Conservation (phyloP, 331 rosid species). For the Arachis monticola region DNA sequence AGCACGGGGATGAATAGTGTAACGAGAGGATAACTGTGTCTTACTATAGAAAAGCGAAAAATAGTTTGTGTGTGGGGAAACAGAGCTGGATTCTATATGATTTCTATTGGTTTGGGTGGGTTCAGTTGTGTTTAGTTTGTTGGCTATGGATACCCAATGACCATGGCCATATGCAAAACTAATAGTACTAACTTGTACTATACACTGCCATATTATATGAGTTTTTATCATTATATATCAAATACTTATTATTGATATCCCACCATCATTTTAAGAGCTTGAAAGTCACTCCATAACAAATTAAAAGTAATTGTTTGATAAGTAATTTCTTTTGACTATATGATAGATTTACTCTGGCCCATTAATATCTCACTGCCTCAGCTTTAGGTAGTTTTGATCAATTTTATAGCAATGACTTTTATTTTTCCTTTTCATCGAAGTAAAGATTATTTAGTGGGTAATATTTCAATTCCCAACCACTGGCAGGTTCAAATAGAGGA, state of each 20-base stretch:
- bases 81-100: conserved; percentile 72
- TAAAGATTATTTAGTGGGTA: conserved; percentile 38
- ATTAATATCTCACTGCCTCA: conserved; percentile 70
- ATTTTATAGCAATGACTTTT: conserved; percentile 28
- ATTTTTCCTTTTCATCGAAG: conserved; percentile 33
- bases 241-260: conserved; percentile 47
- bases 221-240: conserved; percentile 38
- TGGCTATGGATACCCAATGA: conserved; percentile 44
- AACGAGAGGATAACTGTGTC: no score
- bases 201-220: neutral
- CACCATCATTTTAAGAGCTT: conserved; percentile 57
- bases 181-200: conserved; percentile 12
- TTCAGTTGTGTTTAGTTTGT: conserved; percentile 60
- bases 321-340: conserved; percentile 54
- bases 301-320: conserved; percentile 52
- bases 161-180: conserved; percentile 31
- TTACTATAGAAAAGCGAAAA: no score
- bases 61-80: no score
- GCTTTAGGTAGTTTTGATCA: conserved; percentile 40
- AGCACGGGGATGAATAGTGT: no score
- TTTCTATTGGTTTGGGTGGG: conserved; percentile 55
- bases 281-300: conserved; percentile 57
- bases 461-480: conserved; percentile 54
- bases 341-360: conserved; percentile 74
- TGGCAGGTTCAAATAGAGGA: conserved; percentile 42